Evolutionary conservation across 129 eudicot species (phyloP), one percentile per base, ranked within the genome.

Genomic region (sunflower (Helianthus annuus)): DNA sequence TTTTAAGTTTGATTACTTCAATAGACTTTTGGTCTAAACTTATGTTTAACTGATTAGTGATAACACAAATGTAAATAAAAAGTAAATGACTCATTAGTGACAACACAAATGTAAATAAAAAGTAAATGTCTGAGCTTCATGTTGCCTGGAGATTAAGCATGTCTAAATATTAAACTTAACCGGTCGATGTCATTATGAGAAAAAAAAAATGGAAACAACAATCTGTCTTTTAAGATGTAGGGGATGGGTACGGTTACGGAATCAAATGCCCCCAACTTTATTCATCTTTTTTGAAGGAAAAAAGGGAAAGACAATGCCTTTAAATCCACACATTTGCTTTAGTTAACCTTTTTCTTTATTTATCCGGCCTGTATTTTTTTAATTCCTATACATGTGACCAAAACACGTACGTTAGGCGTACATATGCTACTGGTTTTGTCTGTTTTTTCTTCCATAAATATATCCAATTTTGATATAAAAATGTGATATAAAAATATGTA

Each of bases 181-280:
- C n/a, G n/a, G n/a, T n/a, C 24, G 34, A 19, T 7, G 3, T 16
- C 19, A 8, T 19, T 4, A 19, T 55, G 36, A 32, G 3, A 55
- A 7, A 55, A 55, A 17, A 16, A 55, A 74, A 13, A 49, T 73
- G 38, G 65, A 52, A 64, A 40, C 46, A 22, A 39, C 58, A 24
- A 39, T 63, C 65, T 57, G 64, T 44, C 29, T 64, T 55, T 27
- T 53, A 56, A 55, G 61, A 24, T 66, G 80, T 60, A 68, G 44
- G 68, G 61, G 69, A 76, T 58, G 80, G 74, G 62, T 76, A 68
- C 74, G 69, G 73, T 74, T 67, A 57, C 51, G 52, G 80, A 68
- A 76, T 76, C 80, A 19, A 75, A 76, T 76, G 57, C 74, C 80
- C 73, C 40, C 51, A 15, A 76, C 74, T 67, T 68, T 76, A 67